Base-by-base conservation (phyloP, 2,329 filamentous ascomycete genomes). In the Pestalotiopsis sp. region DNA sequence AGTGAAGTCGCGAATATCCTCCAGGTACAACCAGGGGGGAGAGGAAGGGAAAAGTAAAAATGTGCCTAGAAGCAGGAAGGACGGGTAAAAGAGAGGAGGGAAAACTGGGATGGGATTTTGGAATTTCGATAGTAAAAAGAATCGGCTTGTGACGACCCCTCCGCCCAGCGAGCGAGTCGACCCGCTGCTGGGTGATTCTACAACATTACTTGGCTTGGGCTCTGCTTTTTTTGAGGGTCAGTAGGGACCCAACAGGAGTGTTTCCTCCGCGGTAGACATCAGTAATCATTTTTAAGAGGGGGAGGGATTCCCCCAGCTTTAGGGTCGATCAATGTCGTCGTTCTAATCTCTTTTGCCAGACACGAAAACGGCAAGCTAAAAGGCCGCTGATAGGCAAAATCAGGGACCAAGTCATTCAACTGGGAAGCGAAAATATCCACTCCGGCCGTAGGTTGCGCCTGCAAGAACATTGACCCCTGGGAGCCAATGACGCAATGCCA, bases 61-160 rank as follows among this genome's bases (percentile, higher is more conserved):
- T 38, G 38, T 64, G 20, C 17, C 20, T 27, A 27, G 36, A 45
- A 45, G 41, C 57, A 36, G 39, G 63, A 25, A 65, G 63, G n/a
- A 38, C 14, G 23, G 60, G 17, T 58, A 13, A 39, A 36, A 39
- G 38, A 25, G 23, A 39, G 17, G 64, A 58, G n/a, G 45, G 64
- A 66, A 57, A 64, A 64, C 25, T 66, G 64, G 56, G 64, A 66
- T 66, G 64, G 64, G 64, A 67, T 67, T 67, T 63, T 52, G 23
- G 39, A 38, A 62, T 67, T 58, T 67, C 66, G 66, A 67, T 67
- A 63, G 39, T 31, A 12, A 27, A 25, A 45, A 57, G 52, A 41
- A 67, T 67, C 66, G 66, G 66, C 66, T 67, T 67, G 39, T 61
- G 58, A 56, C 36, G 52, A 41, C 49, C 52, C 56, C 36, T 36